Evolutionary conservation across 2,329 filamentous ascomycete genomes (phyloP), one percentile per base, ranked within the genome.

Genomic region (Aspergillus bombycis): DNA sequence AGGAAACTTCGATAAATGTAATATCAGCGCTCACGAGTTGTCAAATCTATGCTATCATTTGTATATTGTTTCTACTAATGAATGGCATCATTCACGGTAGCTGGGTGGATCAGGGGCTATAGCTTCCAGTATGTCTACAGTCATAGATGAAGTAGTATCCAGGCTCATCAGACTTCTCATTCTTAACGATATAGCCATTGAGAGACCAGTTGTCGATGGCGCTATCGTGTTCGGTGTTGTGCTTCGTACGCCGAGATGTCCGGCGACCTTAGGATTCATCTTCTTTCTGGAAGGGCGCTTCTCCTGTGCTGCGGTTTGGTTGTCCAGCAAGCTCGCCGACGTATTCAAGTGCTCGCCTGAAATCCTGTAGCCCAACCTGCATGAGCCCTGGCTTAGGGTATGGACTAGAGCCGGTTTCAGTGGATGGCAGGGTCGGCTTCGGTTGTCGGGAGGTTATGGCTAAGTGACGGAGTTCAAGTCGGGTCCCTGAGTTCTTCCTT

Each of bases 331-430:
- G 73, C 48, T 82, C 78, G 48, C 81, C 80, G 1, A 87, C 85
- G 30, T 85, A 81, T 57, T 83, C 80, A 56, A 86, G 82, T 0
- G 84, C 84, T 21, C 81, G 77, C 36, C 83, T 77, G 23, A 88
- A 74, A 55, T 83, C 81, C 16, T 81, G 73, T 43, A 88, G 85
- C 63, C 84, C 82, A 28, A 78, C 75, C 62, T 81, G 77, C 77
- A 84, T 80, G 19, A 77, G 72, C 30, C 70, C 72, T 57, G 85
- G 81, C 58, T 83, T 79, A 60, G 80, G 76, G 50, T 84, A 74
- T 32, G 36, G 52, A 61, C 67, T 52, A 26, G 67, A 58, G 56
- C 60, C 58, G 30, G 61, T 50, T 41, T 63, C 41, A 21, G n/a
- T n/a, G n/a, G 43, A 57, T 5, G 63, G 52, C 36, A 55, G 62